Base-by-base conservation (phyloP, 2,329 filamentous ascomycete genomes). In the Xylaria arbuscula region DNA sequence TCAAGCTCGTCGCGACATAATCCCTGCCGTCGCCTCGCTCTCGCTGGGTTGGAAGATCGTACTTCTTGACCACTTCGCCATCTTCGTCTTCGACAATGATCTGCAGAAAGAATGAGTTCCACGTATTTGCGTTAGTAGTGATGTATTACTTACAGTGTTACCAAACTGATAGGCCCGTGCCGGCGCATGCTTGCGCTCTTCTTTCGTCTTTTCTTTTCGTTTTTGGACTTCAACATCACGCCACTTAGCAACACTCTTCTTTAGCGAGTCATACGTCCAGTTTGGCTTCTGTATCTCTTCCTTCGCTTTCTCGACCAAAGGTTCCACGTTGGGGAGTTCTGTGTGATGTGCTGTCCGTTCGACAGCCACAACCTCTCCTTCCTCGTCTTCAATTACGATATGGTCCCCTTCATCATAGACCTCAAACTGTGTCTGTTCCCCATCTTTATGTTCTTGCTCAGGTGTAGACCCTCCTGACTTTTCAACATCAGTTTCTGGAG, bases 71-170 rank as follows among this genome's bases (percentile, higher is more conserved):
- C 38, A 97, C 93, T 78, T 97, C 93, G 51, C 93, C 93, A 73
- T 94, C 90, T 78, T 92, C 91, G 70, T 97, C 92, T 81, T 97
- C 93, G 17, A 97, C 92, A 77, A 97, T 95, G 72, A 97, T 93
- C 83, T 93, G 19, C 61, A 17, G 47, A 13, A 1, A 11, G n/a
- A 15, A 24, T 58, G 32, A 58, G 63, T n/a, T 28, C 50, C 4
- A 36, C 1, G 19, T 10, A 28, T 42, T 10, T 9, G 22, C 34
- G 10, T 47, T 13, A 1, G 32, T 13, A 28, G 11, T 8, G 32
- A 56, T n/a, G n/a, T 5, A 51, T n/a, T 15, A 13, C 86, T 78
- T 83, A 89, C 88, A 51, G 87, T 94, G 77, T 93, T 94, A 70
- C 93, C 93, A 76, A 93, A 95, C 72, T 94, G 92, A 77, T 94